Evolutionary conservation across 2,329 filamentous ascomycete genomes (phyloP).

Genomic region (Cladosporium halotolerans): DNA sequence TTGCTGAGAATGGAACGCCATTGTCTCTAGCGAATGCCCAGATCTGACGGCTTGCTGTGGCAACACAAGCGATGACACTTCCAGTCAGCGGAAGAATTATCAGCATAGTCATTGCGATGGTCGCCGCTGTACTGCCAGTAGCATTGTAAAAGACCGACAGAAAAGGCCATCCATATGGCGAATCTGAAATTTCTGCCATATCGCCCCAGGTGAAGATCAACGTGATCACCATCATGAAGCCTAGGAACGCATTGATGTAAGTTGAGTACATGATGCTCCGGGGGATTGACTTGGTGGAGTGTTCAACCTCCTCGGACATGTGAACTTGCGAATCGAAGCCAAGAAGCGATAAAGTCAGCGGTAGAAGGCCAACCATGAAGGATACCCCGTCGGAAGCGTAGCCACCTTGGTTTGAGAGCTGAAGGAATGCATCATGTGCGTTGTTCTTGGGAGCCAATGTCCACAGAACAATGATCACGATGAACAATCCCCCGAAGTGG

Average conservation of each 20-base stretch:
- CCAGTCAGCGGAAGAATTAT: conserved; percentile 29
- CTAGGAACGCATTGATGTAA: conserved; percentile 18
- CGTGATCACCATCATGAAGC: conserved; percentile 25
- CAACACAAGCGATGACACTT: conserved; percentile 30
- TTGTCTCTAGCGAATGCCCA: conserved; percentile 22
- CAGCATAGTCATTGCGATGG: conserved; percentile 28
- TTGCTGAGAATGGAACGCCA: conserved; percentile 15
- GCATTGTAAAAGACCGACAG: conserved; percentile 32
- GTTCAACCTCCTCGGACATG: conserved; percentile 26
- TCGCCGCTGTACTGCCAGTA: conserved; percentile 28
- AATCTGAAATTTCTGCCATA: conserved; percentile 12
- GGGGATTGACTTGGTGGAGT: conserved; percentile 21
- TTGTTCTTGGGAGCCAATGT: conserved; percentile 37
- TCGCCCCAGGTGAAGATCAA: conserved; percentile 32
- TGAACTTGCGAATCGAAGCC: conserved; percentile 24
- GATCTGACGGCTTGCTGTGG: conserved; percentile 35
- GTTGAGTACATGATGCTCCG: conserved; percentile 19
- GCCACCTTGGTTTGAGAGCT: conserved; percentile 42
- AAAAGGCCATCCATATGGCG: conserved; percentile 27
- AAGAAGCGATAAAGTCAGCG: conserved; percentile 16
- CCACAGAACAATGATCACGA: conserved; percentile 43
- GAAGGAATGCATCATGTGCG: conserved; percentile 40
- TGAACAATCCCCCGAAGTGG: conserved; percentile 49
- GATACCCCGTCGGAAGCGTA: conserved; percentile 41
- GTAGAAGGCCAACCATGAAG: conserved; percentile 38